Evolutionary conservation across 768 basidiomycete genomes (phyloP), one percentile per base, ranked within the genome.

Genomic region (Pleurotus citrinopileatus): DNA sequence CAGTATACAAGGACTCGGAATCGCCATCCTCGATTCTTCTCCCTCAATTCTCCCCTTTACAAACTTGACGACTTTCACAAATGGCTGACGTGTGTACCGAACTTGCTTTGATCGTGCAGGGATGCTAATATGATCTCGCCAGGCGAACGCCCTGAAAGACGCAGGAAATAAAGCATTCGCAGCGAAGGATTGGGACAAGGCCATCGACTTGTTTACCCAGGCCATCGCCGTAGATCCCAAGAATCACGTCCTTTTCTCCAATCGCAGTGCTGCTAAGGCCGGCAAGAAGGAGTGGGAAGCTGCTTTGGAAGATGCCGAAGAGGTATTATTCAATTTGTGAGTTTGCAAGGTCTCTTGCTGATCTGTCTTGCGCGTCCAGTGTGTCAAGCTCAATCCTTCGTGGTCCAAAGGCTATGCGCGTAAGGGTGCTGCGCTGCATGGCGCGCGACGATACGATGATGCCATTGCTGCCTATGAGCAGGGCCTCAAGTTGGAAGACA

Each of bases 111-210:
- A n/a, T n/a, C n/a, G n/a, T n/a, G n/a, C n/a, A n/a, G n/a, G n/a
- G n/a, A n/a, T n/a, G n/a, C n/a, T n/a, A n/a, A n/a, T 2, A 1
- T 44, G 43, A 44, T 44, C 25, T 26, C 48, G 5, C 55, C 43
- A 75, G 73, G 77, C 70, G 28, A 76, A 77, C 66, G 73, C 83
- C 56, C 76, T 97, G 60, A 98, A 98, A 76, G 90, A 92, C 65
- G 84, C 84, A 65, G 95, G 94, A 64, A 98, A 98, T 80, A 94
- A 94, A 65, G 94, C 95, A 19, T 98, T 98, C 72, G 78, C 89
- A 34, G 91, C 91, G 53, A 97, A 94, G 68, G 83, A 97, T 62
- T 97, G 91, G 72, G 86, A 91, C 73, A 84, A 79, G 62, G 94
- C 95, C 5, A 90, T 91, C 75, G 80, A 87, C 64, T 73, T 89